Evolutionary conservation across 257 asterid species (phyloP), one percentile per base, ranked within the genome.

Genomic region (Coffea canephora): DNA sequence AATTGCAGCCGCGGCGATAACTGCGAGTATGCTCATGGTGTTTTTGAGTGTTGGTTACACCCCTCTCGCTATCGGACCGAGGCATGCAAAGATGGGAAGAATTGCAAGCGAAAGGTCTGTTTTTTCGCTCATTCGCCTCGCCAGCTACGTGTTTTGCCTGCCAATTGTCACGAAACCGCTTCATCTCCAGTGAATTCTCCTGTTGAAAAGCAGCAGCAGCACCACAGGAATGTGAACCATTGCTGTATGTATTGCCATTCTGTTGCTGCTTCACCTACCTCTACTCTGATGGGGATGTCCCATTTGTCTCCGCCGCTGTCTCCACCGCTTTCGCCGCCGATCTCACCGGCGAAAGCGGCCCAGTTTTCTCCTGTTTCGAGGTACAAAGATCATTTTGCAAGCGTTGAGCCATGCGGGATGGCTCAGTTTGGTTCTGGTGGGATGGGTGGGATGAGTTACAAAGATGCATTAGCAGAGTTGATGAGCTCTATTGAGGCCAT

Each of bases 31-130:
- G 89, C 98, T 0, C 99, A 96, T 8, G 99, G 99, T 11, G 98
- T 96, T 0, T 96, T 96, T 50, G 99, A 96, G 87, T 94, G 98
- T 46, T 96, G 99, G 99, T 91, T 96, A 0, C 99, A 96, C 62
- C 99, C 99, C 0, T 74, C 92, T 12, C 89, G 99, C 10, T 96
- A 96, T 68, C 89, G 99, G 1, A 96, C 99, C 0, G 98, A 96
- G 82, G 98, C 98, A 0, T 96, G 99, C 80, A 96, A 96, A 79
- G 99, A 96, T 73, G 98, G 99, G 2, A 92, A 91, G 87, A 90
- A 88, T n/a, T 96, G 99, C 68, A 92, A 92, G 85, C 54, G 98
- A 0, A 96, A 96, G 88, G 89, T 96, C 0, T 96, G 99, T 65
- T 96, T 96, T 76, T 96, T 96, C 76, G 98, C 98, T 0, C 99